phyloP scores from a whole-genome alignment of 116 monocot species.

The Zostera marina region DNA sequence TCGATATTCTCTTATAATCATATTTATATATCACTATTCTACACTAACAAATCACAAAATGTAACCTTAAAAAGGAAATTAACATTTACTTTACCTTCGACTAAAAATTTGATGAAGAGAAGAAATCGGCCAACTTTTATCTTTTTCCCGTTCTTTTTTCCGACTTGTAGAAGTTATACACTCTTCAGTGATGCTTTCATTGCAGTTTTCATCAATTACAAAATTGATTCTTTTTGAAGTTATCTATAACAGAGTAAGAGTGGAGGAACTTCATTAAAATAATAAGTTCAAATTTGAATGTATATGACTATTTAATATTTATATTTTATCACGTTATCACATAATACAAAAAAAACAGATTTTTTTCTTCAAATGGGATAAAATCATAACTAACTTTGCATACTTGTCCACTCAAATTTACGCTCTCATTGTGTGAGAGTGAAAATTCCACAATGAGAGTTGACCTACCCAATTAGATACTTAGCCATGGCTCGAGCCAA shows the following conservation, averaged over 20 bases:
- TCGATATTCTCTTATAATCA: too few relatives aligned
- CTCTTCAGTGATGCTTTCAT: slow-evolving; percentile 26
- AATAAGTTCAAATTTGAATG: background rate
- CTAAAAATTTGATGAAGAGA: slow-evolving; percentile 79
- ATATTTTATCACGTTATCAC: too few relatives aligned
- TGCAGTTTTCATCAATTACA: slow-evolving; percentile 32
- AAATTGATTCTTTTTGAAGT: slow-evolving; percentile 90
- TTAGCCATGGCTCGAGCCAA: too few relatives aligned
- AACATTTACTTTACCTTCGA: slow-evolving; percentile 38
- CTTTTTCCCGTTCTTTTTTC: slow-evolving; percentile 39
- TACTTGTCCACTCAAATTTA: too few relatives aligned
- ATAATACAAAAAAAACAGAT: too few relatives aligned
- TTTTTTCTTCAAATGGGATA: too few relatives aligned
- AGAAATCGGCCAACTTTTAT: slow-evolving; percentile 73
- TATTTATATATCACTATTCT: background rate
- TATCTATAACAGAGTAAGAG: slow-evolving; percentile 25
- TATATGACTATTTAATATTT: too few relatives aligned
- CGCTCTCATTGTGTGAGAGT: too few relatives aligned
- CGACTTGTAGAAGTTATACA: slow-evolving; percentile 11
- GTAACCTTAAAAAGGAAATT: background rate
- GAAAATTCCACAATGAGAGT: too few relatives aligned
- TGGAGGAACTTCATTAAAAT: background rate
- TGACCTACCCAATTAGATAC: too few relatives aligned
- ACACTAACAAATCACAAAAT: background rate
- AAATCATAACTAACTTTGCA: too few relatives aligned